Conservation (phyloP, 495 filamentous ascomycete genomes). For the Gamarada debralockiae region DNA sequence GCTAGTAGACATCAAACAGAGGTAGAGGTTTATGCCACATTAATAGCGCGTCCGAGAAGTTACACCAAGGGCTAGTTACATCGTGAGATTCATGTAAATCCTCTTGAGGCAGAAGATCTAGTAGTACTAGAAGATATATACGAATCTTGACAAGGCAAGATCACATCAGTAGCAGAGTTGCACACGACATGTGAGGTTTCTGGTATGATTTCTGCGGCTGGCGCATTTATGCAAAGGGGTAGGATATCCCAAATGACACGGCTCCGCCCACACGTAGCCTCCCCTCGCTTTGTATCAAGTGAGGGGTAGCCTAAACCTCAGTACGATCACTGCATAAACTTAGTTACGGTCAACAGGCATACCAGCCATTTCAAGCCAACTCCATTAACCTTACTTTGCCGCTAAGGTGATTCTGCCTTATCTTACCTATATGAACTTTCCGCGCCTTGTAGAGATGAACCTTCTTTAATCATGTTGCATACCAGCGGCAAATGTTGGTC, state of each 20-base stretch:
- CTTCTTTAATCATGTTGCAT: not conserved
- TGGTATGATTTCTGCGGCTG: not conserved
- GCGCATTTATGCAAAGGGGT: constrained; percentile 1
- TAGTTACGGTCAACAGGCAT: constrained; percentile 4
- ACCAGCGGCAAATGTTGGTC: constrained; percentile 1
- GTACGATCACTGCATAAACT: constrained; percentile 4
- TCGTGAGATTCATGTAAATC: not conserved
- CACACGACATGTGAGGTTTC: not conserved
- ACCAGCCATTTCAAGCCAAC: constrained; percentile 2
- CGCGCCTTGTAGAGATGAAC: not conserved
- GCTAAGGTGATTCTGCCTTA: constrained; percentile 2
- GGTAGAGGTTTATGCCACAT: not conserved
- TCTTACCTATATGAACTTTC: constrained; percentile 4
- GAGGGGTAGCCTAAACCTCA: constrained; percentile 3
- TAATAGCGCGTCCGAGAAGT: not conserved
- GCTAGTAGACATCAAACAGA: not conserved
- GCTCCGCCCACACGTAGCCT: constrained; percentile 4
- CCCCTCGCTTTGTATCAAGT: not conserved
- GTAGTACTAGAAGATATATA: constrained; percentile 4
- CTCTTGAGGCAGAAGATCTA: too few relatives aligned
- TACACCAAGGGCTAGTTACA: not conserved
- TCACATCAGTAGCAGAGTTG: constrained; percentile 1
- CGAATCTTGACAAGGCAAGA: not conserved
- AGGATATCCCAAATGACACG: constrained; percentile 2
- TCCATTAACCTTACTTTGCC: not conserved